phyloP scores from a whole-genome alignment of 768 basidiomycete species.

The Pleurotus giganteus region DNA sequence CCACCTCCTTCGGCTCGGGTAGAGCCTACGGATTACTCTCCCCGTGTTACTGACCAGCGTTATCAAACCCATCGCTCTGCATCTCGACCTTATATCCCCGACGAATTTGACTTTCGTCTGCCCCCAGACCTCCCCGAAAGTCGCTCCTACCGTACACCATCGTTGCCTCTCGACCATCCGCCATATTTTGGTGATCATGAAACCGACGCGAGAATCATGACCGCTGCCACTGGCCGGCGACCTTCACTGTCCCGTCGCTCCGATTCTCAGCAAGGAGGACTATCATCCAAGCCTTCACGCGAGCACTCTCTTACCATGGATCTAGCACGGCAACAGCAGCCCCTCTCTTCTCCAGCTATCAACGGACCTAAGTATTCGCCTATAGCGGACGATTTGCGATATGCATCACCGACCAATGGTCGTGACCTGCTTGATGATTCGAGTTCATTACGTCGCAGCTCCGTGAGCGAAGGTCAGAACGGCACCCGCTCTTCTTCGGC shows the following conservation, averaged over 20 bases:
- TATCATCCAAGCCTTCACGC: neutral
- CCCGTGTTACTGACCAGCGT: conserved; percentile 2
- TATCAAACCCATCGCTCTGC: conserved; percentile 7
- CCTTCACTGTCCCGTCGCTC: conserved; percentile 1
- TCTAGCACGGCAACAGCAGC: neutral
- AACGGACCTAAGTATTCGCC: neutral
- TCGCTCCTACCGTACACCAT: conserved; percentile 1
- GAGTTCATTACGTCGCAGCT: neutral
- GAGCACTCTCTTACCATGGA: conserved; percentile 9
- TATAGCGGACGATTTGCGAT: neutral
- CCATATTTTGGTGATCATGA: conserved; percentile 7
- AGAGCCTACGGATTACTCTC: conserved; percentile 5
- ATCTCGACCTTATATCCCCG: conserved; percentile 3
- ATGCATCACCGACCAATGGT: neutral
- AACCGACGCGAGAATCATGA: conserved; percentile 3
- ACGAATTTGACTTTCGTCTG: conserved; percentile 6
- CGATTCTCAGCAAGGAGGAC: neutral
- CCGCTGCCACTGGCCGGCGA: conserved; percentile 2
- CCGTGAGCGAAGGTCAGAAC: conserved; percentile 1
- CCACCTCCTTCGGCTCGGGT: conserved; percentile 5
- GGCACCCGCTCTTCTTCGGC: conserved; percentile 3
- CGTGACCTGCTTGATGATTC: conserved; percentile 4
- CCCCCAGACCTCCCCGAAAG: conserved; percentile 4
- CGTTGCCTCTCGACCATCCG: neutral
- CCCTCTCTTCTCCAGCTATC: conserved; percentile 3